Evolutionary conservation across 2,329 filamentous ascomycete genomes (phyloP), one percentile per base, ranked within the genome.

Genomic region (Xylariales sp.): DNA sequence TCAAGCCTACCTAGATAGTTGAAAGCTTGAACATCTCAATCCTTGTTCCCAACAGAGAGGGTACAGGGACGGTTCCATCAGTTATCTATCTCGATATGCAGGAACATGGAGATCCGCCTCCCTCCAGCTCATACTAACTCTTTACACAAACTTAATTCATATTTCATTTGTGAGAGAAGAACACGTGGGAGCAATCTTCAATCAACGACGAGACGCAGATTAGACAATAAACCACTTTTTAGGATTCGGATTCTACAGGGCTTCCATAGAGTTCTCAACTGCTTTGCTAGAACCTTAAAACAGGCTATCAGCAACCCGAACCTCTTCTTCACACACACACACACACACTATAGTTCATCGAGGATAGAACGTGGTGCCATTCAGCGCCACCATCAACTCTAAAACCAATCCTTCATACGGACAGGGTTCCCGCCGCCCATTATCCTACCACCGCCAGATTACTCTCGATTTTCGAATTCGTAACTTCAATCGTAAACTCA

Each of bases 221-320:
- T 39, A 46, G 55, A 39, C 23, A 55, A 53, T 49, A 55, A 54
- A 43, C 18, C 28, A 16, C 30, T 61, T 64, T 61, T 61, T 18
- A 68, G 43, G 50, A 53, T 53, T 61, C 39, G 12, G 55, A 52
- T 61, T 64, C 55, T 34, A 32, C 32, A 61, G 50, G 36, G 50
- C 30, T 54, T 32, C 56, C 14, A 48, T 23, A 30, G 36, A 45
- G 50, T 30, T 14, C 39, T 32, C n/a, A 10, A 41, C 18, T 48
- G 58, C 18, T 18, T 32, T 48, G 43, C 14, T 23, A 4, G 34
- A 56, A 36, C 36, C 32, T 23, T n/a, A n/a, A 4, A 41, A 55
- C 16, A 49, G 32, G n/a, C 32, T 34, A 34, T 48, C 7, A 52
- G 10, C n/a, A n/a, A 41, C 32, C 16, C 5, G n/a, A 43, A 12